Evolutionary conservation across 2,329 filamentous ascomycete species (phyloP).

Genomic region (Biscogniauxia sp.): DNA sequence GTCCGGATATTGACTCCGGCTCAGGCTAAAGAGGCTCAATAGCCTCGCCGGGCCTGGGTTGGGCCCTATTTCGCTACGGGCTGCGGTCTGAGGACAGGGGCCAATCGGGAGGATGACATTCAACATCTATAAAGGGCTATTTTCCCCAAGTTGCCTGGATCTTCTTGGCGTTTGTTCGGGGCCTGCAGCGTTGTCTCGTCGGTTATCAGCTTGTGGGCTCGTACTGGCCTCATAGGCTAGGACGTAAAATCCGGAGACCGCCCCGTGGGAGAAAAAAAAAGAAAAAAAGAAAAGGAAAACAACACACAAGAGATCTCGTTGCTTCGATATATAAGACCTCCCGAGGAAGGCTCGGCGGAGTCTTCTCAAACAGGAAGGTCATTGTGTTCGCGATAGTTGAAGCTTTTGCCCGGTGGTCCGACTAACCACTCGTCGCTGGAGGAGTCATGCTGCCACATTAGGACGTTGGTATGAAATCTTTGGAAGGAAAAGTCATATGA

Average conservation of each 20-base stretch:
- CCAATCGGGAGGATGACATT: slow-evolving; percentile 11
- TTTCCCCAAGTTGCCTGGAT: not conserved
- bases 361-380: slow-evolving; percentile 24
- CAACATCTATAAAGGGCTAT: slow-evolving; percentile 3
- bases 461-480: not conserved
- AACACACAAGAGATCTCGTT: not conserved
- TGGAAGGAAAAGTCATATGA: not conserved
- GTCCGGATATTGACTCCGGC: slow-evolving; percentile 25
- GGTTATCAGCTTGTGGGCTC: not conserved
- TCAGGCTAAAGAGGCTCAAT: slow-evolving; percentile 32
- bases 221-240: not conserved
- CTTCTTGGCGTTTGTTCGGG: not conserved
- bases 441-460: not conserved
- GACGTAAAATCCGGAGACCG: not conserved
- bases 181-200: not conserved
- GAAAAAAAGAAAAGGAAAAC: too few relatives aligned
- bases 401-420: slow-evolving; percentile 8
- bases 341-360: not conserved
- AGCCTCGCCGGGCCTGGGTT: slow-evolving; percentile 20
- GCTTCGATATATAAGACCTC: not conserved
- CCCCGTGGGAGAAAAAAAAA: too few relatives aligned
- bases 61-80: slow-evolving; percentile 14
- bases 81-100: not conserved
- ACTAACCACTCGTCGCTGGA: not conserved
- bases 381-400: slow-evolving; percentile 10